These are phyloP conservation scores for Cicer judaicum DNA, from an alignment of 306 rosid species.

Conservation along the genomic window DNA sequence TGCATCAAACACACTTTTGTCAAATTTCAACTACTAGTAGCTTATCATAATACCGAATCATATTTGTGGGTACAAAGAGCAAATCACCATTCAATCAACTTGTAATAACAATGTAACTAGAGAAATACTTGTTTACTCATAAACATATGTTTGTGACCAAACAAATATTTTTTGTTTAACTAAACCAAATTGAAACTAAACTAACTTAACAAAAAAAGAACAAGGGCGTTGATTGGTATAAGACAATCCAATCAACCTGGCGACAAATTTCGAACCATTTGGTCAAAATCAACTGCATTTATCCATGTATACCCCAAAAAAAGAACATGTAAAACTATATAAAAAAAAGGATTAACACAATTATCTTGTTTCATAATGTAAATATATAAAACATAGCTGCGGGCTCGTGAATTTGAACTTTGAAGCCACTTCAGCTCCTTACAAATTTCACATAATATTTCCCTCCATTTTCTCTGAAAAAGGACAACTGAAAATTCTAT, in stretches of 20 bases:
- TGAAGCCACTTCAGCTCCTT: constrained; percentile 74
- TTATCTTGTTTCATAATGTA: neutral
- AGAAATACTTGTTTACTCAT: too few species aligned
- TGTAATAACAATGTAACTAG: neutral
- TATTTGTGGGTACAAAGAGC: neutral
- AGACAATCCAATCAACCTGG: too few species aligned
- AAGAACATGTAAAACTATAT: neutral
- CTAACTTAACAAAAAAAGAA: neutral
- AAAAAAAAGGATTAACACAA: neutral
- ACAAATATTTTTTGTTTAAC: neutral
- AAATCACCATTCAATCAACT: neutral
- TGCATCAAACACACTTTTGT: constrained; percentile 10
- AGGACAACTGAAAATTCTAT: constrained; percentile 1
- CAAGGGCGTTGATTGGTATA: too few species aligned
- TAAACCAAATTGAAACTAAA: constrained; percentile 1
- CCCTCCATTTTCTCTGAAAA: constrained; percentile 41
- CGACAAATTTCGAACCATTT: too few species aligned
- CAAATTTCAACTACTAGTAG: constrained; percentile 5
- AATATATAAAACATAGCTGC: constrained; percentile 54
- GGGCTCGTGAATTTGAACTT: constrained; percentile 63
- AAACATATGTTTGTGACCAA: too few species aligned
- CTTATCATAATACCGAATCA: neutral
- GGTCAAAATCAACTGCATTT: too few species aligned
- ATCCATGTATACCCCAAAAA: too few species aligned
- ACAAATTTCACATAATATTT: constrained; percentile 28